Conservation (phyloP, 495 filamentous ascomycete species). For the Staphylotrichum tortipilum region DNA sequence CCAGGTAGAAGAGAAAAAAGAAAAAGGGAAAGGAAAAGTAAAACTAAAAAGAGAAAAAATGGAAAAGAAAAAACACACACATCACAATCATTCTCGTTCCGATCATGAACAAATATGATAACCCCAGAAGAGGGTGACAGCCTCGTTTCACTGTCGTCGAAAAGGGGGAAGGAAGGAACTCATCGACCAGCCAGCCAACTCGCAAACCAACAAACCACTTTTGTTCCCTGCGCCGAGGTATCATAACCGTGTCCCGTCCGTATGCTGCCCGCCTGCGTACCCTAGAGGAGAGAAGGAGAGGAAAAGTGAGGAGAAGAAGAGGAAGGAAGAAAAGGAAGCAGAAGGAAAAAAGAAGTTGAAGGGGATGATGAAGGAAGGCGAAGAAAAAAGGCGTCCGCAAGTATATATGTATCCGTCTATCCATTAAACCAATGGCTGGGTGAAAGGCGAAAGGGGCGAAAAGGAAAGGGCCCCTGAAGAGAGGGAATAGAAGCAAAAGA, state of each 20-base stretch:
- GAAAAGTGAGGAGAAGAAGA: neutral
- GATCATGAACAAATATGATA: neutral
- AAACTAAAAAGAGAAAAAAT: conserved; percentile 13
- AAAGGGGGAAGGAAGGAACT: conserved; percentile 4
- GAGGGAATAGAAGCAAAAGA: neutral
- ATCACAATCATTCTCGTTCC: neutral
- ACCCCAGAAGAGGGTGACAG: too few species aligned
- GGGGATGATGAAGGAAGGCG: too few species aligned
- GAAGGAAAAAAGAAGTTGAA: neutral
- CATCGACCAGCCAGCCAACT: too few species aligned
- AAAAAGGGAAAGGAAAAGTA: conserved; percentile 4
- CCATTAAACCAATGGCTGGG: conserved; percentile 1
- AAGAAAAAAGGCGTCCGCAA: neutral
- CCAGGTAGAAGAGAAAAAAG: conserved; percentile 1
- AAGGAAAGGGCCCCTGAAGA: neutral
- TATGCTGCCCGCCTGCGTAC: too few species aligned
- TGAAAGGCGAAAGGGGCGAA: neutral
- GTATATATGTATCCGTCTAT: neutral
- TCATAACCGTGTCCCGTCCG: neutral
- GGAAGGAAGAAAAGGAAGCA: neutral
- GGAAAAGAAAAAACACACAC: conserved; percentile 5
- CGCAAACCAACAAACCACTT: conserved; percentile 5
- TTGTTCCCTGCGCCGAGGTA: neutral
- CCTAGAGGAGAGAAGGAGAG: too few species aligned
- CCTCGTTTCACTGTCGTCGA: neutral